Evolutionary conservation across 1,139 yeast genomes (phyloP), one percentile per base, ranked within the genome.

Genomic region (Candida gigantensis): DNA sequence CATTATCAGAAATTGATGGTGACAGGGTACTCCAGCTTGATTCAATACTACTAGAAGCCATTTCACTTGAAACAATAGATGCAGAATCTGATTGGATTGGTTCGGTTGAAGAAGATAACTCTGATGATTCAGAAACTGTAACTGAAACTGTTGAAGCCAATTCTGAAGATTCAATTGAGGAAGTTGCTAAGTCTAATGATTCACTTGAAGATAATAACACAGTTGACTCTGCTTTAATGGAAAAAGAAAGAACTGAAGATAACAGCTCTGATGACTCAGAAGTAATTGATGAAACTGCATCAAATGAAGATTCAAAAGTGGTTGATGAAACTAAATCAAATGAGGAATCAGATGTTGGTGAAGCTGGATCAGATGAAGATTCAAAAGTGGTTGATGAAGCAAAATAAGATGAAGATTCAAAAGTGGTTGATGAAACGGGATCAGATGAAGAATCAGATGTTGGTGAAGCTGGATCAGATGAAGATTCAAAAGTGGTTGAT

Each of bases 201-300:
- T 36, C 40, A 6, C 40, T 41, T 4, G 46, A 20, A 9, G 16
- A 20, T 9, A 49, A 36, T 2, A 27, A 13, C 14, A 51, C 45
- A 3, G 15, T 33, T 13, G 60, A 58, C 10, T 44, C 47, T 12
- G 47, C 50, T 16, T 53, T 45, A 28, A 47, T 38, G n/a, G n/a
- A n/a, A n/a, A n/a, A n/a, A n/a, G n/a, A n/a, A n/a, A n/a, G n/a
- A n/a, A n/a, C n/a, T n/a, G 3, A 53, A 51, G 13, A 51, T 45
- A 30, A 44, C 46, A 5, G 55, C 50, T 4, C 39, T 50, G 15
- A 11, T 5, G n/a, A 18, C 7, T 36, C 40, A 6, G 41, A 41
- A 6, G 46, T 23, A 9, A 18, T 19, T 9, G 50, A 36, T 2
- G 25, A 13, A 17, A 51, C 45, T 6, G 15, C 41, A 36, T 36